Evolutionary conservation across 1,284 basidiomycete genomes (phyloP), one percentile per base, ranked within the genome.

Genomic region (Sporisorium sorghi): DNA sequence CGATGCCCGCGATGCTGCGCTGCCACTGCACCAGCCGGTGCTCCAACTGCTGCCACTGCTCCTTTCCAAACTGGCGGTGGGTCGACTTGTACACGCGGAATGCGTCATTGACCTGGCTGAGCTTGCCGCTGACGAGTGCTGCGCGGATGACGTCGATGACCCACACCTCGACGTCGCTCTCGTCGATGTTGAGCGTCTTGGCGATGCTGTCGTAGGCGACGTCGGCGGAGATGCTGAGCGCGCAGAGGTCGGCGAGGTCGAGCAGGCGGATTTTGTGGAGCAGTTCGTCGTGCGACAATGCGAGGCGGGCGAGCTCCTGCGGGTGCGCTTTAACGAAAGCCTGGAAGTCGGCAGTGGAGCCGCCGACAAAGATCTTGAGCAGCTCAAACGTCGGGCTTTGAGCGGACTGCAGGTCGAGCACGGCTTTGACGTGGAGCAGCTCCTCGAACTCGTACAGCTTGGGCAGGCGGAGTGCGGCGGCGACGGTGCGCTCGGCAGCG

Each of bases 131-230:
- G 3, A 83, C 82, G 14, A 84, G 59, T 6, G 82, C 83, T 15
- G 82, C 83, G 11, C 83, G 78, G 47, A 84, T 83, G 32, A 84
- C 81, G 42, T 84, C 83, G 50, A 84, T 84, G n/a, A 84, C 79
- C 82, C 82, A 83, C 15, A 65, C 43, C 70, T 84, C 83, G 5
- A 84, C 83, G n/a, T 83, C 78, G 32, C 72, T 71, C 24, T 67
- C 50, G 5, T 42, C 28, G 21, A 82, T 68, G 15, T 69, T 44
- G 39, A 83, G 63, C 24, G 66, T 65, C 21, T 59, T 26, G 7
- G 81, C 77, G 19, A 84, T 82, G 40, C 64, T 55, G 5, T 58
- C 32, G 71, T 84, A 84, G 8, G 73, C 44, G 3, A 84, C 83
- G 50, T 83, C 81, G 35, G 73, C 46, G 17, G 77, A 79, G 19